Conservation (phyloP, 176 grass and related monocot species). For the Pontederia paniculata region DNA sequence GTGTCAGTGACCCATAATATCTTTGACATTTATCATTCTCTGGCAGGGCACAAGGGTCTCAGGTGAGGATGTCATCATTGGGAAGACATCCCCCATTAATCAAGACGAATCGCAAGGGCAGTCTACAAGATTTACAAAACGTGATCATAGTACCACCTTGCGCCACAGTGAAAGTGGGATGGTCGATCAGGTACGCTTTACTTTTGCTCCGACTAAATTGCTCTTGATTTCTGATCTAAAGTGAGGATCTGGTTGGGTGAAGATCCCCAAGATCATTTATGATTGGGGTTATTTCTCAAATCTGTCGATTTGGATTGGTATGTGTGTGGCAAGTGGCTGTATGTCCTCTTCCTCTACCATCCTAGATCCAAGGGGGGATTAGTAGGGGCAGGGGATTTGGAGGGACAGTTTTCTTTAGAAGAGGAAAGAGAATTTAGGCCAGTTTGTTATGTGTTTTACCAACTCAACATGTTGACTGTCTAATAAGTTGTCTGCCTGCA, state of each 20-base stretch:
- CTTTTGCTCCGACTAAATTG: neutral
- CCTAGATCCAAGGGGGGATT: too few relatives aligned
- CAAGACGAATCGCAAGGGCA: conserved; percentile 96
- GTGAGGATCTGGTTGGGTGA: neutral
- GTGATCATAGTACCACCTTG: conserved; percentile 94
- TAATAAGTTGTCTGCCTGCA: conserved; percentile 18
- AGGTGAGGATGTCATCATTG: conserved; percentile 98
- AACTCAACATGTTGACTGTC: neutral
- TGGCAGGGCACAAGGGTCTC: conserved; percentile 94
- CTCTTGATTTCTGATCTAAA: neutral
- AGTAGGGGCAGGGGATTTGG: too few relatives aligned
- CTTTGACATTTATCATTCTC: neutral
- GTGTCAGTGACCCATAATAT: neutral
- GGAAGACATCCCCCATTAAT: conserved; percentile 91
- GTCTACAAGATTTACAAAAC: conserved; percentile 69
- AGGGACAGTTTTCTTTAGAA: too few relatives aligned
- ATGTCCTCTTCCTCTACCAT: too few relatives aligned
- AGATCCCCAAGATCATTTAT: too few relatives aligned
- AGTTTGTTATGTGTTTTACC: too few relatives aligned
- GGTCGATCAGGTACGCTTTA: conserved; percentile 80
- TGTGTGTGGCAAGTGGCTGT: too few relatives aligned
- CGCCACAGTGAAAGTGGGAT: conserved; percentile 99
- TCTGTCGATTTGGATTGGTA: too few relatives aligned
- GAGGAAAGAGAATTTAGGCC: too few relatives aligned
- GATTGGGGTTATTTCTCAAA: too few relatives aligned